These are phyloP conservation scores for Punica granatum DNA, from an alignment of 345 rosid species.

Conservation along the genomic window DNA sequence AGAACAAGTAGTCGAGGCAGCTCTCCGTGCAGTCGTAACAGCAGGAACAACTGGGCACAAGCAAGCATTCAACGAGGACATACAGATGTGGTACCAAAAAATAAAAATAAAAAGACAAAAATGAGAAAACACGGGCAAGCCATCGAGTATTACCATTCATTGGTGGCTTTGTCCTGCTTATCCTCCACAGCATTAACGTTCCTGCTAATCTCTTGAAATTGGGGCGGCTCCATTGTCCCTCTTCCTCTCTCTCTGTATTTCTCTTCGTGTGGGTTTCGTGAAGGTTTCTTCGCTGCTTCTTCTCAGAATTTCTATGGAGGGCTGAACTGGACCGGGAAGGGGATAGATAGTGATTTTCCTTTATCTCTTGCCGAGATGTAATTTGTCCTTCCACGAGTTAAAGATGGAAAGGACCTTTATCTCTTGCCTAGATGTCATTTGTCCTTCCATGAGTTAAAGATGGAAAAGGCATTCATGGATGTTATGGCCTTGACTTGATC, in stretches of 20 bases:
- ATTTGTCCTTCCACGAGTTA: no score
- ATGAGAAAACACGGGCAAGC: background rate
- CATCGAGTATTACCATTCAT: conserved; percentile 11
- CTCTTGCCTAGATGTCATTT: no score
- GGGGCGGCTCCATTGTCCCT: conserved; percentile 20
- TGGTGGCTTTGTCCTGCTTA: conserved; percentile 16
- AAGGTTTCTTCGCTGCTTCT: background rate
- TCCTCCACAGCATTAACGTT: background rate
- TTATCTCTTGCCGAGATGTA: background rate
- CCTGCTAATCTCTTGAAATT: conserved; percentile 13
- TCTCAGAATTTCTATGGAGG: background rate
- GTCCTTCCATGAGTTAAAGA: no score
- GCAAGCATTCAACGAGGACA: background rate
- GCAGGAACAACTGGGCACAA: conserved; percentile 18
- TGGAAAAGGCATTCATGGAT: no score
- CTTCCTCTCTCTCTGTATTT: background rate
- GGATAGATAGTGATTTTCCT: background rate
- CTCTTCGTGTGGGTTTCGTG: background rate
- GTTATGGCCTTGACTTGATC: no score
- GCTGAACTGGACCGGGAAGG: background rate
- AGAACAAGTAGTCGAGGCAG: conserved; percentile 19
- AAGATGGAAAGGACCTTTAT: no score
- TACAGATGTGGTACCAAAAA: background rate
- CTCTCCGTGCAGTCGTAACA: conserved; percentile 17
- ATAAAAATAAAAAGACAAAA: background rate